Evolutionary conservation across 352 stramenopile genomes (phyloP), one percentile per base, ranked within the genome.

Genomic region (Ophiocytium majus): DNA sequence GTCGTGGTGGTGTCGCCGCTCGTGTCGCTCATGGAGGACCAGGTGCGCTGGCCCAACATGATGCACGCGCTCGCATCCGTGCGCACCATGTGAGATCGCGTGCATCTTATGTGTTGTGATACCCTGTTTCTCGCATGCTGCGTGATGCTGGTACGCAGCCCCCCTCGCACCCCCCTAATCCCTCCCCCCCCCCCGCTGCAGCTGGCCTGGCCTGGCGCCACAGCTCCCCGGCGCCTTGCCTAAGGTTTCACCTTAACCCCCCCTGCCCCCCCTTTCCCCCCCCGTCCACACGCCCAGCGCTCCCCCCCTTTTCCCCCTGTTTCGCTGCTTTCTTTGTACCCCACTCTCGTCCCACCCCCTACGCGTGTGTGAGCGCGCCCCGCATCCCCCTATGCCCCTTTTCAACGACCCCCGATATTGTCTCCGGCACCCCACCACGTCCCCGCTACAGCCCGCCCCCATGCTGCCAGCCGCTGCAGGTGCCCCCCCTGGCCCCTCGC

Each of bases 1-100:
- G 84, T 79, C 66, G 79, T 98, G 33, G 94, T 98, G 1, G 95
- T 98, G 66, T 98, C 94, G 35, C 95, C 95, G 10, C 92, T 98
- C 5, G 92, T 98, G 0, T 98, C 95, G 19, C 90, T 98, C 5
- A 98, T 98, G 75, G 94, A 98, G 90, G 95, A 98, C 88, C 95
- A 98, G 91, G 94, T 78, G 32, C 5, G 66, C 66, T 5, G 5
- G 66, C 32, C 5, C 43, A 14, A 14, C 43, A 14, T 5, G 5
- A 14, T 57, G 43, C 43, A 14, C 43, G 43, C 43, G 5, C 43
- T 57, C 43, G 43, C 5, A 57, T 14, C 43, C 14, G 43, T 14
- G 43, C 43, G 43, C 43, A 57, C 5, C 14, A 14, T 5, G 5
- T 57, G 43, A 57, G 14, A 5, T 57, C 14, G 43, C 43, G n/a